phyloP scores from a whole-genome alignment of 768 basidiomycete genomes.

The Leccinum obscurum region DNA sequence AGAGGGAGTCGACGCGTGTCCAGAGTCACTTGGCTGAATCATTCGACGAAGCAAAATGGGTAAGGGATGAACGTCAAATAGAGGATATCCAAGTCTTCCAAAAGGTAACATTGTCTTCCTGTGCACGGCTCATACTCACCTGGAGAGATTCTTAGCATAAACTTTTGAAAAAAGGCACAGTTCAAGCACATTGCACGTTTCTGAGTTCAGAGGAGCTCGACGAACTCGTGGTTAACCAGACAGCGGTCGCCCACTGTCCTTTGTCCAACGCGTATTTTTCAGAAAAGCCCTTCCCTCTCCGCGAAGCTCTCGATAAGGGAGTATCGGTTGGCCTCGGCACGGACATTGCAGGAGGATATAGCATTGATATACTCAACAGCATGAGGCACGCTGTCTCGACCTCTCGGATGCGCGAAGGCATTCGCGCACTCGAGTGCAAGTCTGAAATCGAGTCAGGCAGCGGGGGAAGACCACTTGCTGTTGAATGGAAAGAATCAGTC shows the following conservation, averaged over 20 bases:
- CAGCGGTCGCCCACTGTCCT: conserved; percentile 83
- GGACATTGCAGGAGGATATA: conserved; percentile 87
- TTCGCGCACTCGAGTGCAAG: conserved; percentile 29
- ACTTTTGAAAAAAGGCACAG: conserved; percentile 61
- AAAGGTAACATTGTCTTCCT: conserved; percentile 40
- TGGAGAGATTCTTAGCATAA: conserved; percentile 42
- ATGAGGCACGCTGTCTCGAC: conserved; percentile 81
- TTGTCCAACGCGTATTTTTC: conserved; percentile 90
- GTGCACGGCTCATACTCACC: conserved; percentile 10
- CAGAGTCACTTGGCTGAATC: conserved; percentile 88
- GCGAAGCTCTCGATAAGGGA: conserved; percentile 63
- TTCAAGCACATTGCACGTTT: conserved; percentile 92
- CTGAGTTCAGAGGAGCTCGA: conserved; percentile 52
- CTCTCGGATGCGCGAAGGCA: conserved; percentile 67
- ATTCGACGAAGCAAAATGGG: conserved; percentile 73
- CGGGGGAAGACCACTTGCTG: conserved; percentile 37
- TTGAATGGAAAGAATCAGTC: conserved; percentile 81
- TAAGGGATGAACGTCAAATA: conserved; percentile 54
- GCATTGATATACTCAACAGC: conserved; percentile 68
- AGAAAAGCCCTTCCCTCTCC: conserved; percentile 61
- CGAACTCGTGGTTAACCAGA: conserved; percentile 48
- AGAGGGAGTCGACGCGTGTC: conserved; percentile 47
- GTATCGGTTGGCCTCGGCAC: conserved; percentile 81
- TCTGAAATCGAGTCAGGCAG: background rate
- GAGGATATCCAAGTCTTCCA: conserved; percentile 80